Evolutionary conservation across 2,329 filamentous ascomycete species (phyloP).

Genomic region (Ceratocystis eucalypticola): DNA sequence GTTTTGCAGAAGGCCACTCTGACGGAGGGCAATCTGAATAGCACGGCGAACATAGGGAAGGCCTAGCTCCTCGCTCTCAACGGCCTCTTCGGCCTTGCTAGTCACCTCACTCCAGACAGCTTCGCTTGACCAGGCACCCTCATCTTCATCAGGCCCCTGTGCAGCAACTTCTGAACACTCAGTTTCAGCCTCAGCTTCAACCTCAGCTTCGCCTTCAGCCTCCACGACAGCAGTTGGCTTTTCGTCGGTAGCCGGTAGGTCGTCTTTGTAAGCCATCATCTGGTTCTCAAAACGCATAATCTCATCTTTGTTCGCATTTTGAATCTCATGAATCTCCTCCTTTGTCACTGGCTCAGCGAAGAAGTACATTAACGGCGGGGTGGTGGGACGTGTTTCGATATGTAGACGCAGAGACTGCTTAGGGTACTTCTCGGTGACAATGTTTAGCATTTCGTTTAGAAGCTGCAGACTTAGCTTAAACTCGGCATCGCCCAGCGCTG

Average conservation of each 20-base stretch:
- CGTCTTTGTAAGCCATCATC: constrained; percentile 39
- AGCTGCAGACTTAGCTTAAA: constrained; percentile 70
- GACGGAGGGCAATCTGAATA: constrained; percentile 41
- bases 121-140: constrained; percentile 23
- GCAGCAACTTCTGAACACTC: constrained; percentile 19
- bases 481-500: constrained; percentile 61
- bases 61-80: constrained; percentile 44
- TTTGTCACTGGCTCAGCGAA: constrained; percentile 75
- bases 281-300: constrained; percentile 56
- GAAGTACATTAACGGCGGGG: constrained; percentile 63
- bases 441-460: constrained; percentile 66
- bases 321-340: constrained; percentile 58
- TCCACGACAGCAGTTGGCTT: neutral
- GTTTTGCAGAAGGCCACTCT: constrained; percentile 38
- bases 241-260: constrained; percentile 21
- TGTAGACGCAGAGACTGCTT: constrained; percentile 63
- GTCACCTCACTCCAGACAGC: constrained; percentile 42
- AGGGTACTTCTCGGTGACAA: constrained; percentile 62
- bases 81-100: constrained; percentile 40
- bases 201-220: constrained; percentile 19
- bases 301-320: constrained; percentile 49
- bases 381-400: constrained; percentile 57
- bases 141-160: constrained; percentile 23
- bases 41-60: constrained; percentile 39
- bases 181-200: constrained; percentile 18